Base-by-base conservation (phyloP, 345 rosid species). In the Syzygium aromaticum region DNA sequence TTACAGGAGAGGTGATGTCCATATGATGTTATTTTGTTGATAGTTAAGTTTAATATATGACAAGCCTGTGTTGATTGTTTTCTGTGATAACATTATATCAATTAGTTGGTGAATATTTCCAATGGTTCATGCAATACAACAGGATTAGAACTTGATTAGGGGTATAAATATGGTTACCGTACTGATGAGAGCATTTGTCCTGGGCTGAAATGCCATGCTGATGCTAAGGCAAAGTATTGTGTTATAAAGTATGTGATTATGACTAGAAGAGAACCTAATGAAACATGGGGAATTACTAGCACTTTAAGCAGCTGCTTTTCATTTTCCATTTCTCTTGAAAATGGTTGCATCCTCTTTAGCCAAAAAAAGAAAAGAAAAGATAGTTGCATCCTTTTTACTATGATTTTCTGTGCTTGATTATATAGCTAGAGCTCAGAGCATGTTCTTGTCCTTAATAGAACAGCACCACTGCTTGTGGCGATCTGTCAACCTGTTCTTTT, bases 1-100 rank as follows among this genome's bases (percentile, higher is more conserved):
- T 96, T 89, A 96, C 99, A 17, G 99, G 99, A 90, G 98, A 96
- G 98, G 99, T 96, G 89, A 73, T 73, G 49, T 8, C 49, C 80
- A 46, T 54, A 28, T 30, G 54, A 64, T 59, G 82, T 84, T 64
- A 25, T 30, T 77, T 53, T 52, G 59, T 73, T 38, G 49, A 73
- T 38, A 38, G 14, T 21, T 38, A 73, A 73, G 80, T 17, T 67
- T 19, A 67, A 67, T 67, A 9, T 10, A 73, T 38, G 14, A 21
- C 80, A 73, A 38, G 80, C 46, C 49, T 73, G 23, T 73, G 49
- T 33, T 38, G 80, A 73, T 73, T 73, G 80, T 73, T 73, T 73
- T 33, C 25, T 73, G 25, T 33, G 80, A 73, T 33, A 33, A 73
- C 25, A 9, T 38, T 73, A 73, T 73, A 57, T 23, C 11, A 57